Evolutionary conservation across 169 alveolate species (phyloP), one percentile per base, ranked within the genome.

Genomic region (Plasmodium knowlesi): DNA sequence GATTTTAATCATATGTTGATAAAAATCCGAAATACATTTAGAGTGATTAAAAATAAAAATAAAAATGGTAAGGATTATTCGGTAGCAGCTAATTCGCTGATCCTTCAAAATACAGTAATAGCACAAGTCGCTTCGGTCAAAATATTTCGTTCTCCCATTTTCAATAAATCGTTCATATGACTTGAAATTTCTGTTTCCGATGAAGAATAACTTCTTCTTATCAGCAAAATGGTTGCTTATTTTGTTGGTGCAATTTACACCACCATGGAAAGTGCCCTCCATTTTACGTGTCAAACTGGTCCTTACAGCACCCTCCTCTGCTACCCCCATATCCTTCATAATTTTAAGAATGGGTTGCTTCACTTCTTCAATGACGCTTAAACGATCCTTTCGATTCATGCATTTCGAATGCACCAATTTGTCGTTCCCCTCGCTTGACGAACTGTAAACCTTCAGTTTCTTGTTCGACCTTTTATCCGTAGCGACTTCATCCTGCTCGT

Each of bases 1-100:
- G 1, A 89, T 80, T 41, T 34, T 79, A 16, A 89, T 43, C 94
- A 73, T 89, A 79, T 89, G 79, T 30, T 78, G 61, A 30, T 89
- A 89, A 73, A 30, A 89, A 34, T 89, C 94, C 30, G 94, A 89
- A 79, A 89, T 89, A 80, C 94, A 89, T 10, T 57, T 89, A 1
- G 94, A 78, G 71, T 89, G 94, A 28, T 89, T 41, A 61, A 89
- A 89, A 54, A 89, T 12, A 19, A 89, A 89, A 78, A 89, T 67
- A 89, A 89, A 89, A 41, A 89, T 67, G 14, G 84, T 46, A 61
- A 79, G 46, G 0, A 89, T 73, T 28, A 89, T 67, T 54, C 94
- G 80, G 76, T 89, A 89, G 46, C 94, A 89, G 46, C 73, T 57
- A 32, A 89, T 79, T 61, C 94, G 70, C 37, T 79, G 90, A 4